Evolutionary conservation across 352 stramenopile genomes (phyloP).

Genomic region (Phytophthora fragariaefolia): DNA sequence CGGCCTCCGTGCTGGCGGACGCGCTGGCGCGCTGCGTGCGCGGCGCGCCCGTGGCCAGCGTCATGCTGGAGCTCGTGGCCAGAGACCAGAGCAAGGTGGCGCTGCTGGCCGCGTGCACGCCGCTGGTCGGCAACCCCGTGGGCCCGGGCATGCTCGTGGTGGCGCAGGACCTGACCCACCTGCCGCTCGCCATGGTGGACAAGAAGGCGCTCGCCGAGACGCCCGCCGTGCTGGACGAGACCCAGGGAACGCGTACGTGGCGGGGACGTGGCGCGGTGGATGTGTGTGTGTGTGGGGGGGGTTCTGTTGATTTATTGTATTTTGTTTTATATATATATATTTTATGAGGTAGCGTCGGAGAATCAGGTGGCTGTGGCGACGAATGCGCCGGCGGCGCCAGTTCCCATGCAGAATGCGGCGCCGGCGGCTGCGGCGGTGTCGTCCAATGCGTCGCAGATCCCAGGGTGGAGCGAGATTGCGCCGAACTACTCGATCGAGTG

Average conservation of each 20-base stretch:
- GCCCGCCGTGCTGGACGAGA: slow-evolving; percentile 56
- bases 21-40: slow-evolving; percentile 70
- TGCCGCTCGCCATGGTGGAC: slow-evolving; percentile 51
- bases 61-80: slow-evolving; percentile 68
- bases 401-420: slow-evolving; percentile 23
- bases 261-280: too few species aligned
- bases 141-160: slow-evolving; percentile 85
- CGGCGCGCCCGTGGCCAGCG: slow-evolving; percentile 50
- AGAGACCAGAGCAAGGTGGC: slow-evolving; percentile 68
- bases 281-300: neutral
- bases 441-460: slow-evolving; percentile 79
- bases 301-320: too few species aligned
- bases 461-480: slow-evolving; percentile 83
- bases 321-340: slow-evolving; percentile 9
- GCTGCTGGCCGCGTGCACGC: slow-evolving; percentile 74
- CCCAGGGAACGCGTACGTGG: slow-evolving; percentile 55
- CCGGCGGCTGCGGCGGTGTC: slow-evolving; percentile 20
- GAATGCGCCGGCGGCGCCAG: slow-evolving; percentile 21
- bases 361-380: slow-evolving; percentile 8
- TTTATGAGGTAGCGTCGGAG: slow-evolving; percentile 32
- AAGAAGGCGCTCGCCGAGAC: slow-evolving; percentile 58
- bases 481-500: slow-evolving; percentile 88
- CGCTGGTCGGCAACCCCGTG: slow-evolving; percentile 75
- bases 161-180: slow-evolving; percentile 67
- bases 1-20: slow-evolving; percentile 57